Evolutionary conservation across 2,329 filamentous ascomycete species (phyloP).

Genomic region (Metarhizium anisopliae): DNA sequence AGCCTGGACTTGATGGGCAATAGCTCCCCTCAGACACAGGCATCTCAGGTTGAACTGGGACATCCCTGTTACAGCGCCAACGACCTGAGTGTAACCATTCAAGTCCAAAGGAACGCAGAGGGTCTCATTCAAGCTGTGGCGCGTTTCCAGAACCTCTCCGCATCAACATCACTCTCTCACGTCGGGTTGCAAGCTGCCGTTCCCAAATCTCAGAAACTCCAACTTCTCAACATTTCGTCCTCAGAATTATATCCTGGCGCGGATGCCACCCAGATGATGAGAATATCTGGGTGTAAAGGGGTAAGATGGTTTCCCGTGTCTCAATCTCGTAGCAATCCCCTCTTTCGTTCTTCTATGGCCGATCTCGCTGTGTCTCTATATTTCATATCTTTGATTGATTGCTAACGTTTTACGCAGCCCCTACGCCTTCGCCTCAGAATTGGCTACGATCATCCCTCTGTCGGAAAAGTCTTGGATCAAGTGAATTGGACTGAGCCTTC

Average conservation of each 20-base stretch:
- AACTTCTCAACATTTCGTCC: constrained; percentile 82
- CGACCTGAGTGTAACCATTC: constrained; percentile 69
- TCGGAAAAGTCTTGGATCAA: constrained; percentile 72
- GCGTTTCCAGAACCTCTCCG: constrained; percentile 70
- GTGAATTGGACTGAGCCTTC: constrained; percentile 90
- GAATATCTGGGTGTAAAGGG: constrained; percentile 73
- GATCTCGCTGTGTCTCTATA: neutral
- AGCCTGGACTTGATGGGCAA: constrained; percentile 41
- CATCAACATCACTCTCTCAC: constrained; percentile 54
- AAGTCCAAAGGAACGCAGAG: constrained; percentile 74
- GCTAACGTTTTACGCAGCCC: constrained; percentile 42
- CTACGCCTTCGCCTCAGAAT: constrained; percentile 82
- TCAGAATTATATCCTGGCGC: constrained; percentile 65
- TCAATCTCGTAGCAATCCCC: neutral
- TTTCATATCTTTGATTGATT: neutral
- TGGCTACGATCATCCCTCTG: constrained; percentile 63
- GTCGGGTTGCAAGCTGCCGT: constrained; percentile 91
- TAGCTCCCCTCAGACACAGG: constrained; percentile 33
- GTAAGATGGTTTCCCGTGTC: constrained; percentile 50
- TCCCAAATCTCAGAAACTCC: constrained; percentile 90
- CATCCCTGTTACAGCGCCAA: constrained; percentile 81
- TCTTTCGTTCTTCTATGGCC: neutral
- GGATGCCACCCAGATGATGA: constrained; percentile 87
- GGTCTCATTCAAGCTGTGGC: constrained; percentile 73
- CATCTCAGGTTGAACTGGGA: constrained; percentile 37